Conservation (phyloP, 495 filamentous ascomycete species). For the Neurospora intermedia region DNA sequence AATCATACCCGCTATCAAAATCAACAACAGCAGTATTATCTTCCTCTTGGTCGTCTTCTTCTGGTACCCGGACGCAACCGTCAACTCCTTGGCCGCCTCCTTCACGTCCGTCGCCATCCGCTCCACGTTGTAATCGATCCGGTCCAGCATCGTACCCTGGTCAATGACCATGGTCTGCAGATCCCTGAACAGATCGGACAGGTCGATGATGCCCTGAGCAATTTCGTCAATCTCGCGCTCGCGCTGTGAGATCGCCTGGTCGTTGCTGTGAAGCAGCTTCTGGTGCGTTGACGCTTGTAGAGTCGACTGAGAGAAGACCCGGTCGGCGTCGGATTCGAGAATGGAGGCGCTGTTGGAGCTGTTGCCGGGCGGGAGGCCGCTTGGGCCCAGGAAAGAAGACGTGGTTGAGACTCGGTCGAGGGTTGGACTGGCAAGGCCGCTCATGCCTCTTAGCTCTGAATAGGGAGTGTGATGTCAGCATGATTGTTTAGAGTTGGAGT, state of each 20-base stretch:
- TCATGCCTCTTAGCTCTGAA: slow-evolving; percentile 74
- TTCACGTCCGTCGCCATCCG: slow-evolving; percentile 83
- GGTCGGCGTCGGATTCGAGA: slow-evolving; percentile 82
- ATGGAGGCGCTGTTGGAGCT: slow-evolving; percentile 56
- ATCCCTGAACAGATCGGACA: slow-evolving; percentile 93
- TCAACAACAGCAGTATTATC: slow-evolving; percentile 72
- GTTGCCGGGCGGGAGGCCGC: slow-evolving; percentile 13
- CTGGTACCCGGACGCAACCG: slow-evolving; percentile 78
- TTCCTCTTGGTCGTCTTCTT: slow-evolving; percentile 80
- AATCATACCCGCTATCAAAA: slow-evolving; percentile 75
- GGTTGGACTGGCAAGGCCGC: slow-evolving; percentile 29
- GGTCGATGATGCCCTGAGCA: slow-evolving; percentile 92
- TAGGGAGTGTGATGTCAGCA: slow-evolving; percentile 1
- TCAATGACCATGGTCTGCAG: slow-evolving; percentile 96
- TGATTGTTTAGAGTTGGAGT: neutral
- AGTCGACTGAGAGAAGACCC: slow-evolving; percentile 81
- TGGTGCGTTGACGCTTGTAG: slow-evolving; percentile 59
- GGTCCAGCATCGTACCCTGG: slow-evolving; percentile 93
- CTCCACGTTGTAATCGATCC: slow-evolving; percentile 98
- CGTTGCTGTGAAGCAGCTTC: slow-evolving; percentile 62
- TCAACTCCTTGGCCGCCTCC: slow-evolving; percentile 82
- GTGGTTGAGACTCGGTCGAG: slow-evolving; percentile 52
- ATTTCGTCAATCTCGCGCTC: slow-evolving; percentile 98
- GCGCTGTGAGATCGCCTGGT: slow-evolving; percentile 77
- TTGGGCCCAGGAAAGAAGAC: slow-evolving; percentile 14